Base-by-base conservation (phyloP, 2,329 filamentous ascomycete genomes). In the Sporothrix protearum region DNA sequence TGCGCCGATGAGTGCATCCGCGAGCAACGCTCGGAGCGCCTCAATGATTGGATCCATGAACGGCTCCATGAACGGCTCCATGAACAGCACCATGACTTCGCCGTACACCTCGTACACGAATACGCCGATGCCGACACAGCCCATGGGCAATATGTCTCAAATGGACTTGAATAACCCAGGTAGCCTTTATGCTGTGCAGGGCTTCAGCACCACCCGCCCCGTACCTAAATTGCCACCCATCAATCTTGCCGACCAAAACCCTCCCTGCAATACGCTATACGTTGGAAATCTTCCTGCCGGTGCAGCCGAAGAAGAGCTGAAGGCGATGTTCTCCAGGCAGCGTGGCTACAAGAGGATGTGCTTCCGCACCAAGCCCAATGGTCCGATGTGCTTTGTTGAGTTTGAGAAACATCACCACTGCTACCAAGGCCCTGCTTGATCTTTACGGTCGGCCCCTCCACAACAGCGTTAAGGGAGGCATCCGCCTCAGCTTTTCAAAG, bases 321-420 rank as follows among this genome's bases (percentile, higher is more conserved):
- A 98, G 81, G 89, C 91, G 28, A 87, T 97, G 78, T 99, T 99
- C 78, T 94, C 91, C 33, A 95, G 94, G 81, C 93, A 96, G 80
- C 90, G 94, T 64, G 96, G 96, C 3, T 99, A 97, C 83, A 98
- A 97, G 82, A 88, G 96, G 36, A 88, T 99, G 8, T 97, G 94
- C 78, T 97, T 97, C 85, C 88, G 95, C 45, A 96, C 94, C 70
- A 98, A 98, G 83, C 89, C 92, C 75, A 97, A 97, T 76, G 95
- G 95, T 0, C 95, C 95, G 1, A 98, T 98, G 94, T 98, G 96
- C 79, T 98, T 98, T 80, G 96, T 99, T 49, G 96, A 99, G 80
- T 99, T 98, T 76, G 95, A 98, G 77, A 94, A 94, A 97, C 77
- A 87, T 97, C 12, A 92, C 92, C 1, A 95, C 93, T 77, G 95